Percentiles rank a stretch among this genome's conserved stretches.
These are phyloP conservation scores for Cryptococcus amylolentus DNA, from an alignment of 1,284 basidiomycete species.

Conservation along the genomic window DNA sequence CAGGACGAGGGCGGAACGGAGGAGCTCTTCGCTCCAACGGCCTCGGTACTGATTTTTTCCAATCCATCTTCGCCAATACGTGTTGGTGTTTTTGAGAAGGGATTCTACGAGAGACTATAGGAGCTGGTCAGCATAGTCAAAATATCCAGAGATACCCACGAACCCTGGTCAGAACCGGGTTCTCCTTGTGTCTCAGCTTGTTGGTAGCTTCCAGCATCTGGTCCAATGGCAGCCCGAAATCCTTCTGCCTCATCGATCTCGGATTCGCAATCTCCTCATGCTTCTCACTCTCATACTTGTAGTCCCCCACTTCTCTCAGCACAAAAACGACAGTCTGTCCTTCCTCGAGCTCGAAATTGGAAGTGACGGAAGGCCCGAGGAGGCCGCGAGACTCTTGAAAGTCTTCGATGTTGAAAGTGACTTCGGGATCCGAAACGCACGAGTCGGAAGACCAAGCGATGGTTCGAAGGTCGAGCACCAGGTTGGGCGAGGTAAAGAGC, in stretches of 20 bases:
- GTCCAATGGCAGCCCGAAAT: conserved; percentile 56
- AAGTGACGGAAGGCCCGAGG: conserved; percentile 35
- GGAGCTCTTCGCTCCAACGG: conserved; percentile 88
- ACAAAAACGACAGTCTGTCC: conserved; percentile 84
- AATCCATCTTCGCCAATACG: conserved; percentile 87
- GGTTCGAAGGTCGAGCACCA: conserved; percentile 72
- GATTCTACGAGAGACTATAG: conserved; percentile 24
- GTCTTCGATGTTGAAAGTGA: conserved; percentile 55
- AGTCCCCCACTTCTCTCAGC: conserved; percentile 56
- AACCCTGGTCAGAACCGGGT: conserved; percentile 64
- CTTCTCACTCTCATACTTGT: conserved; percentile 33
- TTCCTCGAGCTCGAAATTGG: conserved; percentile 62
- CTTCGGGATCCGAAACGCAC: conserved; percentile 54
- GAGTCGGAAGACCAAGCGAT: conserved; percentile 54
- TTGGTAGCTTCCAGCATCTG: conserved; percentile 55
- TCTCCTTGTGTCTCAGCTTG: conserved; percentile 56
- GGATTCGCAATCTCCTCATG: conserved; percentile 40
- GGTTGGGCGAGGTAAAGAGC: conserved; percentile 61
- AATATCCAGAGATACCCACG: conserved; percentile 2
- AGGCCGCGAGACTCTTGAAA: conserved; percentile 33
- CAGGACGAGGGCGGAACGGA: conserved; percentile 75
- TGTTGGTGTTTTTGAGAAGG: conserved; percentile 58
- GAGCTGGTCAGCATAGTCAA: not conserved
- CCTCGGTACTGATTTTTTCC: conserved; percentile 66
- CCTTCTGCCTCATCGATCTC: conserved; percentile 43